Evolutionary conservation across 75 land plant species (phyloP).

Genomic region (Azolla pinnata): DNA sequence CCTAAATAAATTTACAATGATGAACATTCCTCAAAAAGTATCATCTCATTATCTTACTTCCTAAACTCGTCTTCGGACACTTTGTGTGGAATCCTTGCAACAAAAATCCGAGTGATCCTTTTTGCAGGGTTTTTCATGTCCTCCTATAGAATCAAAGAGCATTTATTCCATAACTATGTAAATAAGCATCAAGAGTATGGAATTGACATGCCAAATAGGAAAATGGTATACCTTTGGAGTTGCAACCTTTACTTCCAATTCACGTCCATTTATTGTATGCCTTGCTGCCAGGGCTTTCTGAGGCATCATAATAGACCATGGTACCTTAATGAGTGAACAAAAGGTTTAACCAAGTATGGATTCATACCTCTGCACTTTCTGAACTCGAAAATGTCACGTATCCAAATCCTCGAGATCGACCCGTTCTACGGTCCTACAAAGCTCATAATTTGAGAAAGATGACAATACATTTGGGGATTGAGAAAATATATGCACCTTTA

Average conservation of each 20-base stretch:
- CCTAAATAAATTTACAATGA: too few species aligned
- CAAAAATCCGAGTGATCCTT: constrained; percentile 31
- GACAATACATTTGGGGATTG: not conserved
- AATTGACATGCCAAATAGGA: constrained; percentile 6
- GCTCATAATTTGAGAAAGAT: not conserved
- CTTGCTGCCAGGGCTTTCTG: constrained; percentile 32
- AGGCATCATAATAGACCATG: not conserved
- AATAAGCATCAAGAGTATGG: not conserved
- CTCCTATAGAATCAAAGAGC: constrained; percentile 14
- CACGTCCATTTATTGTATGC: constrained; percentile 28
- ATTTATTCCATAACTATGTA: not conserved
- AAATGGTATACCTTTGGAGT: constrained; percentile 28
- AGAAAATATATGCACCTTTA: not conserved
- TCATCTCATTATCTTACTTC: too few species aligned
- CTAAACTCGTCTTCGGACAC: constrained; percentile 31
- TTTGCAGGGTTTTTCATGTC: constrained; percentile 32
- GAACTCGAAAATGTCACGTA: constrained; percentile 29
- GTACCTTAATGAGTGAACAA: too few species aligned
- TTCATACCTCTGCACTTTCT: constrained; percentile 31
- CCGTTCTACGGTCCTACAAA: constrained; percentile 31
- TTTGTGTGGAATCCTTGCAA: constrained; percentile 34
- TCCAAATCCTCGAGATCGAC: constrained; percentile 41
- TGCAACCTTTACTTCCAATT: constrained; percentile 35
- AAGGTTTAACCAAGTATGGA: not conserved
- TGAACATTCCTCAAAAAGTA: too few species aligned